A percentile compares a stretch with the other conserved stretches of the same genome.
Evolutionary conservation across 768 basidiomycete genomes (phyloP).

Genomic region (Suillus cothurnatus): DNA sequence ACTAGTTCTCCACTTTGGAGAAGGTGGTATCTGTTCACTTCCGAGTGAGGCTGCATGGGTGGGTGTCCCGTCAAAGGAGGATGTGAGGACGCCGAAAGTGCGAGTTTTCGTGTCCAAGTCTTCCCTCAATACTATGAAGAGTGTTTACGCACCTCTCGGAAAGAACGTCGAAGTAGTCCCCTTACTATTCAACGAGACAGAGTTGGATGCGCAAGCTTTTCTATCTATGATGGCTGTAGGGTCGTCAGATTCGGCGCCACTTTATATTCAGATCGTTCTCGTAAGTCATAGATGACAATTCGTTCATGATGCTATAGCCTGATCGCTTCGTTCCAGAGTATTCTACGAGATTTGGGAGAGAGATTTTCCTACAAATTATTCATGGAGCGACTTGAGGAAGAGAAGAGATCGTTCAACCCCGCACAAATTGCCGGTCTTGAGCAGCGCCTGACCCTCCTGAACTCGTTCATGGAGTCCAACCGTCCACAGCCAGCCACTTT

Average conservation of each 20-base stretch:
- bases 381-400: slow-evolving; percentile 39
- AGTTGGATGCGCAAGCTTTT: slow-evolving; percentile 61
- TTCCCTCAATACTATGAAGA: slow-evolving; percentile 51
- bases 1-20: slow-evolving; percentile 61
- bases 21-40: slow-evolving; percentile 51
- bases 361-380: slow-evolving; percentile 50
- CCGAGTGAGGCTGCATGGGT: slow-evolving; percentile 64
- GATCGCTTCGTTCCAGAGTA: slow-evolving; percentile 37
- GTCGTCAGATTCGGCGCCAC: slow-evolving; percentile 51
- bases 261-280: slow-evolving; percentile 64
- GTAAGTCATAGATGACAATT: slow-evolving; percentile 36
- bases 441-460: slow-evolving; percentile 56
- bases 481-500: neutral
- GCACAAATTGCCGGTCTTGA: slow-evolving; percentile 52
- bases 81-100: slow-evolving; percentile 22
- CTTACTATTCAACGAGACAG: slow-evolving; percentile 49
- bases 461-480: slow-evolving; percentile 45
- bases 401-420: slow-evolving; percentile 50
- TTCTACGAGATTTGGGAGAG: slow-evolving; percentile 58
- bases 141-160: slow-evolving; percentile 49
- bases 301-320: slow-evolving; percentile 2
- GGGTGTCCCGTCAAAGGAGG: slow-evolving; percentile 27
- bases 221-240: slow-evolving; percentile 66
- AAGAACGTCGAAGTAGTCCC: slow-evolving; percentile 47
- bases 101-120: slow-evolving; percentile 54